Evolutionary conservation across 2,329 filamentous ascomycete species (phyloP), one percentile per base, ranked within the genome.

Genomic region (Penicillium sp.): DNA sequence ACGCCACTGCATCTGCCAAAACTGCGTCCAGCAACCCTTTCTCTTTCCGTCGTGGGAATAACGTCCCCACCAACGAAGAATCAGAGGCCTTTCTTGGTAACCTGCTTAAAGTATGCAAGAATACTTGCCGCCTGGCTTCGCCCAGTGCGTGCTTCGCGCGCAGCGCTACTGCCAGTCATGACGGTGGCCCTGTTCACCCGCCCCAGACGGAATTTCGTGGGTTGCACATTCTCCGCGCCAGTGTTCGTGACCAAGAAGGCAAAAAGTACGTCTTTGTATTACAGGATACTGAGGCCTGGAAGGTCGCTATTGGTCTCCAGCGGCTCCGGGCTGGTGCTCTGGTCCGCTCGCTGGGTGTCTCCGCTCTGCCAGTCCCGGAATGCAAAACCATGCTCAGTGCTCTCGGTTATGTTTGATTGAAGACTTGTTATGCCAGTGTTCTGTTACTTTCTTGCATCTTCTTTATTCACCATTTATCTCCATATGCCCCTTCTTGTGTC

Each of bases 71-170:
- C 13, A 84, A 82, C 62, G 86, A 88, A 62, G 87, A 89, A 61
- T 87, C 86, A 50, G 86, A 89, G 66, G 77, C 78, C n/a, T 88
- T 85, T 68, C 77, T 90, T 56, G 73, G 77, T 46, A 84, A 87
- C 61, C 80, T 90, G 72, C 77, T 88, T 61, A 81, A 83, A 64
- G 80, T 84, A 59, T 91, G 88, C 78, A 86, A 85, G 70, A 82
- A 82, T 64, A 83, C 82, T 62, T 90, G 86, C 73, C 83, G 84
- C 61, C 76, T 84, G 58, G 71, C 71, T 45, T 68, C 71, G 37
- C 70, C 71, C 50, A 65, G 65, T 65, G 69, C 66, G 77, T 80
- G 71, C 73, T 81, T 67, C 42, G 62, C 59, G 23, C 67, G 67
- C 53, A 65, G 65, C 53, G 62, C 62, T n/a, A 54, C 52, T 19